Base-by-base conservation (phyloP, 495 filamentous ascomycete genomes). In the Penicillium subrubescens region DNA sequence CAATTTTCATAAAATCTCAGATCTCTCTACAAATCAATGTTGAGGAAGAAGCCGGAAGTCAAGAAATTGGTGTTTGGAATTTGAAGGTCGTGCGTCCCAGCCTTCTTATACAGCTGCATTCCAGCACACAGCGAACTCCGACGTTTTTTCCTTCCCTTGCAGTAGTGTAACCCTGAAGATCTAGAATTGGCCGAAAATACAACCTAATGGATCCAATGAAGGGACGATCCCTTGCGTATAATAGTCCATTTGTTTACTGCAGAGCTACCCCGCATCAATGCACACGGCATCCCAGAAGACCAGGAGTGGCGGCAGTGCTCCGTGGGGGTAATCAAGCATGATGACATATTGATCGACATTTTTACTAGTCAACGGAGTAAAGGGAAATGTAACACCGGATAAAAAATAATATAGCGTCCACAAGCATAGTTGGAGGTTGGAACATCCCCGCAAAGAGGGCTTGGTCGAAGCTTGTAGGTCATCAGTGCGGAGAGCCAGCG, bases 291-390 rank as follows among this genome's bases (percentile, higher is more conserved):
- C 25, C 4, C 25, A 14, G 50, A 25, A 1, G 41, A 48, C 25
- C 12, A 17, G 41, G 39, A 48, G 55, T 48, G 41, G 25, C 41
- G 43, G 43, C 23, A 27, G 39, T 59, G 57, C 25, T 48, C 41
- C 53, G 43, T 53, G 50, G 60, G 60, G 39, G 52, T 21, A 23
- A 12, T 8, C 34, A 25, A n/a, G 37, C 53, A 43, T 51, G 1
- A 57, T 57, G 60, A 55, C 50, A 65, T 63, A 54, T 55, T 48
- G 67, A 69, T 65, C 62, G 55, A 59, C 67, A 48, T 8, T 46
- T 0, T 44, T 19, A 14, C 37, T 34, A n/a, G n/a, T n/a, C n/a
- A 35, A 39, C 23, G 25, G 27, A 50, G 50, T 53, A 53, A 53
- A 31, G 14, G 27, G 5, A 27, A 46, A 62, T 65, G 62, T 65